Evolutionary conservation across 148 eudicot species (phyloP).

Genomic region (Simmondsia chinensis): DNA sequence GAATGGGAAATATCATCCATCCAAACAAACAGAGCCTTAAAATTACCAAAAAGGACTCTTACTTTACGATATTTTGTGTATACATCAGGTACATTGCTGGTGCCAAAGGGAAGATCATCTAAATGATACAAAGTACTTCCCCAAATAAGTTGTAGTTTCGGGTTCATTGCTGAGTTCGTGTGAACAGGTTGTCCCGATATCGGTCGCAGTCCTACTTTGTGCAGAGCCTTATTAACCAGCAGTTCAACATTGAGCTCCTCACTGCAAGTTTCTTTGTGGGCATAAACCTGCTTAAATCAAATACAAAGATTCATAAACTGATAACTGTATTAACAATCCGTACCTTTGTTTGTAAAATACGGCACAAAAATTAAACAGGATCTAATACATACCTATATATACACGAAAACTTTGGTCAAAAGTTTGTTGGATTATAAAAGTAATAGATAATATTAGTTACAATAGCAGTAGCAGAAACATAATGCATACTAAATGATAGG

Average conservation of each 20-base stretch:
- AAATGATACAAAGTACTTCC: slow-evolving; percentile 76
- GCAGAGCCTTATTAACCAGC: slow-evolving; percentile 28
- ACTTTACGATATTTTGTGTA: slow-evolving; percentile 92
- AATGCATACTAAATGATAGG: no score
- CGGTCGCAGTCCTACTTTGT: slow-evolving; percentile 15
- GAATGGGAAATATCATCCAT: no score
- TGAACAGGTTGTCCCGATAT: slow-evolving; percentile 8
- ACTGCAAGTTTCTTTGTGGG: slow-evolving; percentile 94
- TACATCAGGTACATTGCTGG: slow-evolving; percentile 51
- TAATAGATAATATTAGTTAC: no score
- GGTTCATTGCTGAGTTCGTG: slow-evolving; percentile 7
- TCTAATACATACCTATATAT: no score
- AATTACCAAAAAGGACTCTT: not conserved
- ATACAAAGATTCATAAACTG: no score
- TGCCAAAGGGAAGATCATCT: slow-evolving; percentile 75
- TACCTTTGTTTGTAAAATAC: no score
- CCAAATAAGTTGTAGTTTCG: slow-evolving; percentile 71
- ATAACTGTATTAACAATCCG: no score
- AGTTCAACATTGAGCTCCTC: slow-evolving; percentile 72
- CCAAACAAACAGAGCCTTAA: no score
- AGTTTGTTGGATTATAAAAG: no score
- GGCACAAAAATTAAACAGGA: no score
- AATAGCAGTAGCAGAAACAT: no score
- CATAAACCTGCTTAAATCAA: slow-evolving; percentile 48
- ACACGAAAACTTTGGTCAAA: no score